These are phyloP conservation scores for Trametes meyenii DNA, from an alignment of 768 basidiomycete species.

Conservation along the genomic window DNA sequence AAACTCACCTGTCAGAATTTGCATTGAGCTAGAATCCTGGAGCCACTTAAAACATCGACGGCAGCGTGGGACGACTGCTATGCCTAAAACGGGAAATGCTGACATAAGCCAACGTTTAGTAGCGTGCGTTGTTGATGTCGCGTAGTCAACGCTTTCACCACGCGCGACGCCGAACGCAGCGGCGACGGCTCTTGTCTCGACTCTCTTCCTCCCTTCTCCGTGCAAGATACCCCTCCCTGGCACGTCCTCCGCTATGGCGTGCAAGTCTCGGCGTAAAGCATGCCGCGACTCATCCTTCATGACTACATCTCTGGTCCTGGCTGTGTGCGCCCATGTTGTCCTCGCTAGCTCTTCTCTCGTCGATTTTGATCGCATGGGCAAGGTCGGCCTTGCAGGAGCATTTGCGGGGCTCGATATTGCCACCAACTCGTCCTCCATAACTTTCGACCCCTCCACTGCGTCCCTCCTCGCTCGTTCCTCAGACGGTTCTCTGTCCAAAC, in stretches of 20 bases:
- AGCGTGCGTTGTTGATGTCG: slow-evolving; percentile 11
- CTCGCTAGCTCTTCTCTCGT: slow-evolving; percentile 32
- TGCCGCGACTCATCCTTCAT: slow-evolving; percentile 18
- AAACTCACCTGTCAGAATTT: no score
- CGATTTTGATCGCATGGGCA: slow-evolving; percentile 66
- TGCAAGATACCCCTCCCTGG: slow-evolving; percentile 23
- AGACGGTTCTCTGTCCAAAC: slow-evolving; percentile 65
- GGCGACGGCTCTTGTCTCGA: slow-evolving; percentile 1
- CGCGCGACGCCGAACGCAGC: slow-evolving; percentile 1
- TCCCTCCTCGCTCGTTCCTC: slow-evolving; percentile 68
- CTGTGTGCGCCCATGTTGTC: slow-evolving; percentile 37
- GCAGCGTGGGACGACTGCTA: neutral
- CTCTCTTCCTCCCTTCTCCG: slow-evolving; percentile 11
- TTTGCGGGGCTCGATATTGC: slow-evolving; percentile 87
- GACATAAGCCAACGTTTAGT: slow-evolving; percentile 16
- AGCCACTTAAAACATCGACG: neutral
- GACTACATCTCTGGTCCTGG: slow-evolving; percentile 28
- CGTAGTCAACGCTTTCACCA: slow-evolving; percentile 21
- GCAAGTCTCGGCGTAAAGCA: slow-evolving; percentile 24
- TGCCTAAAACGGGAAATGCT: neutral
- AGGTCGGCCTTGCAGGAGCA: slow-evolving; percentile 83
- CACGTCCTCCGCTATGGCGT: slow-evolving; percentile 16
- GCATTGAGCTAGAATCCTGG: neutral
- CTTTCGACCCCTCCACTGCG: slow-evolving; percentile 72
- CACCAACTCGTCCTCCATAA: slow-evolving; percentile 53